phyloP scores from a whole-genome alignment of 306 rosid genomes.

The Vigna hirtella region DNA sequence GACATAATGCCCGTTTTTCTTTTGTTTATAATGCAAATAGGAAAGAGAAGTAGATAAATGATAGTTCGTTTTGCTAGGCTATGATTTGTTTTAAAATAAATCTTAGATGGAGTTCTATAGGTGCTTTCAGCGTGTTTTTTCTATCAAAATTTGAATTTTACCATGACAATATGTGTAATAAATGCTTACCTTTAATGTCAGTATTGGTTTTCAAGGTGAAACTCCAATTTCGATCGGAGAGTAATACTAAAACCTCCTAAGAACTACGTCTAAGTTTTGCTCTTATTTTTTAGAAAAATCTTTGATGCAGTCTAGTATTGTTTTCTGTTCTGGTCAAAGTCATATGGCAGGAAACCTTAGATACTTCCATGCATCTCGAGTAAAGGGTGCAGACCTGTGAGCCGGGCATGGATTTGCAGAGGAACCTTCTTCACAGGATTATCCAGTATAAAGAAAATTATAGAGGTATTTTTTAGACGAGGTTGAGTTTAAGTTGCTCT shows the following conservation, averaged over 20 bases:
- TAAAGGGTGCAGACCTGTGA: no score
- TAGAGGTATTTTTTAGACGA: no score
- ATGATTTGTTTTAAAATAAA: background rate
- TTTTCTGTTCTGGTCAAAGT: no score
- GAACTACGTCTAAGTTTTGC: background rate
- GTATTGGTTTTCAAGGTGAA: background rate
- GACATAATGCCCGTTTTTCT: background rate
- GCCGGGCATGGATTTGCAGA: no score
- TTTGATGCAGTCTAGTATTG: background rate
- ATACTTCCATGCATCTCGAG: no score
- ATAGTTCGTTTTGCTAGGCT: slow-evolving; percentile 4
- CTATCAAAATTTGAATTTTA: background rate
- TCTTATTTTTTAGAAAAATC: background rate
- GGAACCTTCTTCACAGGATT: no score
- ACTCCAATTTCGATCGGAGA: background rate
- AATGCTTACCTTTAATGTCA: background rate
- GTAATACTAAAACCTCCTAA: background rate
- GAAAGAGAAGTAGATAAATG: background rate
- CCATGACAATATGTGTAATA: background rate
- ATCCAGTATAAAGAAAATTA: no score
- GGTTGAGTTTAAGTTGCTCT: no score
- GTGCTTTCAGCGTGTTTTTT: background rate
- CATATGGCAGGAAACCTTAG: no score
- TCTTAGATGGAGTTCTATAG: background rate
- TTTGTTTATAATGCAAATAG: slow-evolving; percentile 9